These are phyloP conservation scores for Carex myosuroides DNA, from an alignment of 176 grass and related monocot species.

Conservation along the genomic window DNA sequence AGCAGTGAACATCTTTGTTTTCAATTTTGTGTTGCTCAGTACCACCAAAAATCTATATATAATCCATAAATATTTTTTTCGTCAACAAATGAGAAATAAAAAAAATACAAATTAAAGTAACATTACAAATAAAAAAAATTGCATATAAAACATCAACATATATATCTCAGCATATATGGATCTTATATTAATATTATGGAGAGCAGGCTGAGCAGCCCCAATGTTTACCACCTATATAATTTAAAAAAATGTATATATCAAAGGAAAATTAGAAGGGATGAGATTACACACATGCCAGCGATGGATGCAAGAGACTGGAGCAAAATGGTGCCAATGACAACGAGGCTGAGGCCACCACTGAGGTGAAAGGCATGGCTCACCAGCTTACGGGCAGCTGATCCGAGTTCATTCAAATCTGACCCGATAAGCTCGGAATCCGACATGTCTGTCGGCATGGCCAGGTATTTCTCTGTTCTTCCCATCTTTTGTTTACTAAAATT, in stretches of 20 bases:
- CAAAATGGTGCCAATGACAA: conserved; percentile 49
- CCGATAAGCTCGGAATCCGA: conserved; percentile 42
- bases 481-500: conserved; percentile 12
- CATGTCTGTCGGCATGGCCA: conserved; percentile 20
- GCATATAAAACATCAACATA: too few relatives aligned
- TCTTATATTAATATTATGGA: too few relatives aligned
- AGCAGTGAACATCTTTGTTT: conserved; percentile 74
- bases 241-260: too few relatives aligned
- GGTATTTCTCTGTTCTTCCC: conserved; percentile 42
- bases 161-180: too few relatives aligned
- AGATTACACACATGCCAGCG: conserved; percentile 51
- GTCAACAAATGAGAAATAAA: not conserved
- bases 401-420: conserved; percentile 65
- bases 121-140: not conserved
- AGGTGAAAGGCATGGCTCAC: conserved; percentile 62
- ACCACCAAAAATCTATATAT: conserved; percentile 67
- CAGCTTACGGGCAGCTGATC: conserved; percentile 51
- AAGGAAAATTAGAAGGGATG: not conserved
- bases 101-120: too few relatives aligned
- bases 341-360: conserved; percentile 33
- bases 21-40: conserved; percentile 81
- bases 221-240: too few relatives aligned
- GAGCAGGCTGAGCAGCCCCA: too few relatives aligned
- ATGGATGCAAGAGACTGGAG: conserved; percentile 67
- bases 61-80: not conserved